Evolutionary conservation across 2,329 filamentous ascomycete species (phyloP).

Genomic region (Botrytis squamosa): DNA sequence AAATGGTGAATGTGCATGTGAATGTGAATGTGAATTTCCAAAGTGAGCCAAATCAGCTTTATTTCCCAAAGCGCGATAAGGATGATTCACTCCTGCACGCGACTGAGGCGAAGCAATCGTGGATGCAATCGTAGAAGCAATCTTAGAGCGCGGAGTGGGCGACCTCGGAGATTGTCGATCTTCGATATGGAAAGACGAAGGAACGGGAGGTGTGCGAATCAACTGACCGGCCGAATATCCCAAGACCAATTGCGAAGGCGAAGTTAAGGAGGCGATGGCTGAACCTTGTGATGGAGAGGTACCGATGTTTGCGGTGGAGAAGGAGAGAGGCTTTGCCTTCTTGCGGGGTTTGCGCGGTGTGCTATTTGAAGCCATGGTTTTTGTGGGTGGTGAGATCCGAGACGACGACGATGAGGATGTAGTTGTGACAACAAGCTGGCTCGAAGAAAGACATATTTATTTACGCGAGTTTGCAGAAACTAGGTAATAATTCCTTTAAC

Average conservation of each 20-base stretch:
- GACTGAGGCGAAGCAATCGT: not conserved
- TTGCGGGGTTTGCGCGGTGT: not conserved
- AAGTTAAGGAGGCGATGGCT: not conserved
- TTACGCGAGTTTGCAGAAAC: not conserved
- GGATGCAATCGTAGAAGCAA: not conserved
- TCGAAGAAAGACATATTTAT: not conserved
- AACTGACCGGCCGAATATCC: not conserved
- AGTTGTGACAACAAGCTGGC: not conserved
- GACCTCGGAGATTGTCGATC: not conserved
- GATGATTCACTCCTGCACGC: slow-evolving; percentile 1
- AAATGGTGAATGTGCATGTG: not conserved
- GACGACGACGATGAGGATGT: not conserved
- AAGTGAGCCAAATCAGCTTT: not conserved
- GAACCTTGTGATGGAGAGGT: not conserved
- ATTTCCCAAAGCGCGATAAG: not conserved
- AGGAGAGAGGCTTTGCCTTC: not conserved
- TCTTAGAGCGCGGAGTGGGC: not conserved
- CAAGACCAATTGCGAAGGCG: slow-evolving; percentile 2
- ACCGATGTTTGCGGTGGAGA: not conserved
- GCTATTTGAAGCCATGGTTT: not conserved
- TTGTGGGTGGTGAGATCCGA: not conserved
- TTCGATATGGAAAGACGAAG: not conserved
- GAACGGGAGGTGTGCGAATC: not conserved
- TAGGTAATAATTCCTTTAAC: not conserved
- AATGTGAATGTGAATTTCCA: not conserved